Evolutionary conservation across 352 stramenopile genomes (phyloP), one percentile per base, ranked within the genome.

Genomic region (Pythium pyrilobum): DNA sequence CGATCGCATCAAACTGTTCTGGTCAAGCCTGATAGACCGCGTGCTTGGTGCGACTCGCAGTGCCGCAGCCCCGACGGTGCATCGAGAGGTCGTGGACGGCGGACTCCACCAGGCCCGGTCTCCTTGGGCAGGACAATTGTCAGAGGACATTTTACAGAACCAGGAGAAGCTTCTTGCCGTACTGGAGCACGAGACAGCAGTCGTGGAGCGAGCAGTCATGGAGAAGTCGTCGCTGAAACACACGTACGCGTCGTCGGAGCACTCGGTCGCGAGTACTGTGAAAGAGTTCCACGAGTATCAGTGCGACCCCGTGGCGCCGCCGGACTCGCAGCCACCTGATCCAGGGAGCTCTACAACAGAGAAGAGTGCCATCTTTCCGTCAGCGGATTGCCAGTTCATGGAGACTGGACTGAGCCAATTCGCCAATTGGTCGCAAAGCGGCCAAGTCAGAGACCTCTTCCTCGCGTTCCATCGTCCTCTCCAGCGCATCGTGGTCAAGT

Each of bases 141-240:
- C 72, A 25, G 80, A 90, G n/a, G 80, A 89, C 16, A 90, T 90
- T 46, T 59, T 90, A 12, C 77, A 90, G 62, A 90, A 90, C 34
- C 80, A 89, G 49, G 80, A 90, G 42, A 90, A 90, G 29, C 44
- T 90, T 25, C 66, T 90, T 9, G 74, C 80, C n/a, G 64, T 90
- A 13, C 56, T 90, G 12, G 80, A 90, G 52, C 77, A 90, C 33
- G 80, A 90, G 50, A 90, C 80, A 8, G 80, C 77, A 16, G 80
- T 90, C 11, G 80, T 89, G 18, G 80, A 90, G 39, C 69, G 77
- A 5, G 78, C 80, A 0, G 75, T 90, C n/a, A 82, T 89, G 75
- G 80, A 89, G 43, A 87, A 90, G 45, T 59, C 77, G n/a, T 83
- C 74, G 18, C 64, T 87, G 20, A 89, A 87, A 41, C 74, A 86